Evolutionary conservation across 768 basidiomycete species (phyloP).

Genomic region (Gloeophyllum trabeum): DNA sequence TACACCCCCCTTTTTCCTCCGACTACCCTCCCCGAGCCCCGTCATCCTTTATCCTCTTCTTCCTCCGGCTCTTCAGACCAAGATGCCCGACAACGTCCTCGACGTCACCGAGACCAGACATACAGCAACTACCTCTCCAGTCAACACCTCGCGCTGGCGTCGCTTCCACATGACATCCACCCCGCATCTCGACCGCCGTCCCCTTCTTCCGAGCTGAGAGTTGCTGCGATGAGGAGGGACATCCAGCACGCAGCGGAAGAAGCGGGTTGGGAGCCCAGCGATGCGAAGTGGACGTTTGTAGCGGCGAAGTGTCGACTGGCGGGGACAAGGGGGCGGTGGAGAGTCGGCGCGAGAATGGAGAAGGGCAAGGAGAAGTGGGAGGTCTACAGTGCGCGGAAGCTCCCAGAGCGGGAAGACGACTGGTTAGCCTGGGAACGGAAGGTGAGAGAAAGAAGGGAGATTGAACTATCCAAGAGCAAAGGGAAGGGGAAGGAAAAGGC

Average conservation of each 20-base stretch:
- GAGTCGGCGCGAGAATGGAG: not conserved
- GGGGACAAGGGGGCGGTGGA: not conserved
- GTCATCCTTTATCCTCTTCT: not conserved
- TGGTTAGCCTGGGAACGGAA: not conserved
- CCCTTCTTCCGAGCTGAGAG: not conserved
- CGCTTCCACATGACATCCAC: not conserved
- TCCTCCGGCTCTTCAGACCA: not conserved
- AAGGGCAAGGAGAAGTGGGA: not conserved
- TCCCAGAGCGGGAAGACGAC: not conserved
- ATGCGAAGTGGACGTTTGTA: not conserved
- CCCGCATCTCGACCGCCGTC: not conserved
- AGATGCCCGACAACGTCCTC: not conserved
- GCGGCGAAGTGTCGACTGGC: not conserved
- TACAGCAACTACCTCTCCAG: not conserved
- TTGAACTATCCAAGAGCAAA: too few species aligned
- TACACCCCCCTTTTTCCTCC: not conserved
- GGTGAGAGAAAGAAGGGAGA: not conserved
- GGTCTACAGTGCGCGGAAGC: not conserved
- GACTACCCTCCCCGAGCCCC: not conserved
- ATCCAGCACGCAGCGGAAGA: not conserved
- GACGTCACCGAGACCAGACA: not conserved
- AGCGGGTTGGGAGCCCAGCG: not conserved
- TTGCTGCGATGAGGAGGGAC: not conserved
- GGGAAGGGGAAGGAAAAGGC: not conserved
- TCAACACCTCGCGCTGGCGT: not conserved